Evolutionary conservation across 2,329 filamentous ascomycete species (phyloP), one percentile per base, ranked within the genome.

Genomic region (Cryphonectria japonica): DNA sequence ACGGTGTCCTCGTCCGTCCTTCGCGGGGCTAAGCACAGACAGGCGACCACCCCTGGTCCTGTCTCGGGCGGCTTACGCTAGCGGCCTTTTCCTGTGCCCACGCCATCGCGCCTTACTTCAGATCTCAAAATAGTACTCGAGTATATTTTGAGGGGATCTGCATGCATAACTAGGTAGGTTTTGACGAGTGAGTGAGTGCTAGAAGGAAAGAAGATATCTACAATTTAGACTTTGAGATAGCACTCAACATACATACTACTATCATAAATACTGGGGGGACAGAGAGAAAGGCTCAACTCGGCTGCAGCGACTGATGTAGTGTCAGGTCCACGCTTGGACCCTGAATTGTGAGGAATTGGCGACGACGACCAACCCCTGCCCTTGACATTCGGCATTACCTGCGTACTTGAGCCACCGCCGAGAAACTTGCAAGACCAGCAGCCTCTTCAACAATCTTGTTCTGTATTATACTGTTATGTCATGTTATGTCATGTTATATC

Each of bases 61-160:
- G 63, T 65, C 43, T 65, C 63, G 63, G 63, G 29, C 63, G 63
- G 63, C 63, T 65, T 65, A 65, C 63, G 63, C 63, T 65, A 65
- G 63, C 63, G 50, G 63, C 63, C 61, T 46, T 19, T 3, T 41
- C 19, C 41, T n/a, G 41, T 65, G 29, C 19, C 63, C 22, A 52
- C 34, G 7, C 46, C n/a, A n/a, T n/a, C 11, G 39, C 37, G 32
- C 22, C 34, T 41, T 29, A 41, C 29, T 46, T 64, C n/a, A 41
- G 63, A 41, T 41, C 41, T 65, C 41, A 29, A 61, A 61, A 61
- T 39, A 61, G 59, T 39, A 61, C 22, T 8, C 22, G 46, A 50
- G 16, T 61, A 61, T 37, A 11, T 39, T 22, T 22, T 13, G 34
- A 11, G 19, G 7, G 59, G 16, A 39, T 34, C 59, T 61, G 22